Conservation (phyloP, 2,329 filamentous ascomycete genomes). For the Aaosphaeria pasadenensis region DNA sequence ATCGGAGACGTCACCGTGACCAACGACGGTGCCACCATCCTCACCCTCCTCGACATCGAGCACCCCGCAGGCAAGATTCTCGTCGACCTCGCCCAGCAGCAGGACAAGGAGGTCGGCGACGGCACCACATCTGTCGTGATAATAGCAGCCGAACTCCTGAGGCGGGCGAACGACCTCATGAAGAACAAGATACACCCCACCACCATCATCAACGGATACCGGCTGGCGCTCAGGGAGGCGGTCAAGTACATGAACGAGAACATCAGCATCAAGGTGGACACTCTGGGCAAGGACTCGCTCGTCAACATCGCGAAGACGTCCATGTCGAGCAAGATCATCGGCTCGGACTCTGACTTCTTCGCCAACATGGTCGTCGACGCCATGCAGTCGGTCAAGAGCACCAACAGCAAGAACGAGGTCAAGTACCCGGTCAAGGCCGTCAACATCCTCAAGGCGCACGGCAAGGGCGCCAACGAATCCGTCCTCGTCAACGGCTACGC, state of each 20-base stretch:
- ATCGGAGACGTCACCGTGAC: slow-evolving; percentile 99
- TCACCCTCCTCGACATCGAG: slow-evolving; percentile 92
- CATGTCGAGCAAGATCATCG: slow-evolving; percentile 99
- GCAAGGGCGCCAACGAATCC: slow-evolving; percentile 86
- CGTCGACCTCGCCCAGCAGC: slow-evolving; percentile 95
- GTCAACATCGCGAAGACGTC: slow-evolving; percentile 96
- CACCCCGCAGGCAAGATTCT: slow-evolving; percentile 98
- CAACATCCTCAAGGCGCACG: slow-evolving; percentile 97
- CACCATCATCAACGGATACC: slow-evolving; percentile 98
- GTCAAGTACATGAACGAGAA: slow-evolving; percentile 99
- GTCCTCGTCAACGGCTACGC: slow-evolving; percentile 93
- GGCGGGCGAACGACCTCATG: slow-evolving; percentile 91
- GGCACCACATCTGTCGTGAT: slow-evolving; percentile 97
- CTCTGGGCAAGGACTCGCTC: slow-evolving; percentile 83
- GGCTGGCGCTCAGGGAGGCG: slow-evolving; percentile 89
- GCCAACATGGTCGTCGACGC: slow-evolving; percentile 96
- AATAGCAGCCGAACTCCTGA: slow-evolving; percentile 91
- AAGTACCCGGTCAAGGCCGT: slow-evolving; percentile 99
- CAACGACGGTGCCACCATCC: slow-evolving; percentile 96
- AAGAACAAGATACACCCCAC: slow-evolving; percentile 99
- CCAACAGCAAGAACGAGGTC: slow-evolving; percentile 82
- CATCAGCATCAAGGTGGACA: slow-evolving; percentile 92
- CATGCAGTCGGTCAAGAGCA: slow-evolving; percentile 90
- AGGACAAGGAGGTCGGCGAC: slow-evolving; percentile 98
- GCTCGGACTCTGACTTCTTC: slow-evolving; percentile 93